phyloP scores from a whole-genome alignment of 257 asterid genomes.

The Nicotiana tabacum region DNA sequence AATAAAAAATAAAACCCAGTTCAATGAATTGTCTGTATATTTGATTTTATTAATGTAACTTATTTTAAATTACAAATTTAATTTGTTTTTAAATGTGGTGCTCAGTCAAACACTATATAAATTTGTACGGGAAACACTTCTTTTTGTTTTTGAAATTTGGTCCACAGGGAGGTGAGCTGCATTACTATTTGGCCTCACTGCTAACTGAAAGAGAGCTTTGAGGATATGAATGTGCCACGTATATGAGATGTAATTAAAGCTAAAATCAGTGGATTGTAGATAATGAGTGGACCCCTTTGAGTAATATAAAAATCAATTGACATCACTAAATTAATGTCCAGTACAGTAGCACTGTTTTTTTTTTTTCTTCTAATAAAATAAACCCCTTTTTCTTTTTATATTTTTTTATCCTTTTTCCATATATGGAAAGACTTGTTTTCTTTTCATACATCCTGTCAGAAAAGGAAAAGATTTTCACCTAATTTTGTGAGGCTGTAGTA shows the following conservation, averaged over 20 bases:
- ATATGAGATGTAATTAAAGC: slow-evolving; percentile 4
- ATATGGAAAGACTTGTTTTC: slow-evolving; percentile 8
- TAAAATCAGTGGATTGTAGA: slow-evolving; percentile 7
- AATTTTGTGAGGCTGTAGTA: slow-evolving; percentile 60
- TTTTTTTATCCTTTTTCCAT: neutral
- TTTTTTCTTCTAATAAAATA: neutral
- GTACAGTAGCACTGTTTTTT: neutral
- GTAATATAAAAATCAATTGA: neutral
- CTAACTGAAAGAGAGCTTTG: slow-evolving; percentile 23
- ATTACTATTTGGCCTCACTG: slow-evolving; percentile 8
- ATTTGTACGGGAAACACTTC: no score
- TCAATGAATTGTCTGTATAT: no score
- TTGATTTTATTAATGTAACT: no score
- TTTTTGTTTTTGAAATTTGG: neutral
- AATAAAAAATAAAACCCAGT: no score
- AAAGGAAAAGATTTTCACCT: neutral
- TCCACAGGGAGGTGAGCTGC: neutral
- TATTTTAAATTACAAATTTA: no score
- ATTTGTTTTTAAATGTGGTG: no score
- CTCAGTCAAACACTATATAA: no score
- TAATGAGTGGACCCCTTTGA: slow-evolving; percentile 10
- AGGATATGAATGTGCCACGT: slow-evolving; percentile 49
- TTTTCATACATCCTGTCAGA: neutral
- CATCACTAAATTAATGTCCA: neutral
- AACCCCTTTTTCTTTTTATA: neutral